Evolutionary conservation across 176 grass and related monocot species (phyloP), one percentile per base, ranked within the genome.

Genomic region (Avena insularis): DNA sequence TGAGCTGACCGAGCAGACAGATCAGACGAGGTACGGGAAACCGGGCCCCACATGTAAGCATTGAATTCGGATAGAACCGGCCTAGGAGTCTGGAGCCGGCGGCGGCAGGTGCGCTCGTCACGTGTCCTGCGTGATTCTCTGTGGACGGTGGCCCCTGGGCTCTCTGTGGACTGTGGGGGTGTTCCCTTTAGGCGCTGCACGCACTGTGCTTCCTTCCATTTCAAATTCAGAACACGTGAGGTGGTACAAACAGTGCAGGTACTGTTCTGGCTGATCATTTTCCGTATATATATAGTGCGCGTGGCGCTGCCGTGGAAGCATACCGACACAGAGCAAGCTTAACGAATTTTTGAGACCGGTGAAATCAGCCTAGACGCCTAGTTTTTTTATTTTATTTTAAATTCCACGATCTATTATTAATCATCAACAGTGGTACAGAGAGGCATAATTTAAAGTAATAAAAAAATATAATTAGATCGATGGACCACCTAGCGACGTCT

Each of bases 71-170:
- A 81, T 81, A 77, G 23, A 19, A 2, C 57, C 87, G 54, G 87
- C 54, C 35, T 89, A 27, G 79, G 79, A 82, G 71, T 82, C 11
- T 71, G 83, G 61, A 86, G 61, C 53, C 4, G 84, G 8, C 49
- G 84, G 8, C 49, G 84, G 19, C 33, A 8, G 60, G 40, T 58
- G 75, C 55, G 20, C 12, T 27, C 83, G 12, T 86, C 88, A 90
- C 88, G 78, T 86, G 88, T 8, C 25, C 4, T 19, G 71, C 78
- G 70, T 90, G 88, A 77, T 65, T 82, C 57, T 45, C 67, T 43
- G 16, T 21, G 10, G 47, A 20, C 55, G 1, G 54, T 25, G 65
- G 14, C 6, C 12, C 36, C 12, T 58, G 63, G 25, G 19, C 21
- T n/a, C 53, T 16, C 8, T 19, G 0, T n/a, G 1, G 29, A 29